Evolutionary conservation across 257 asterid species (phyloP).

Genomic region (Voacanga thouarsii): DNA sequence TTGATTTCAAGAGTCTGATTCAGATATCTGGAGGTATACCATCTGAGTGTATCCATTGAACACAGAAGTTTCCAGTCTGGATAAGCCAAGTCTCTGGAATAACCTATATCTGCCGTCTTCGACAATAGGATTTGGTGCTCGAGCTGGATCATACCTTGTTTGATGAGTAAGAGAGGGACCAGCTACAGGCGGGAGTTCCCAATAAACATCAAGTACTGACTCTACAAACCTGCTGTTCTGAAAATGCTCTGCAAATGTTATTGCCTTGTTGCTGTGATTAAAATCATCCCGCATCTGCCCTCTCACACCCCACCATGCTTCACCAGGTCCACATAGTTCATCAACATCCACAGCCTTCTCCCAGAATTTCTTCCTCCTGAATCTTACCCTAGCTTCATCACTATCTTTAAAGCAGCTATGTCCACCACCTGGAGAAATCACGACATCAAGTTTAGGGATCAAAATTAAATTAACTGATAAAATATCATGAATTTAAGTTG

Average conservation of each 20-base stretch:
- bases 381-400: constrained; percentile 87
- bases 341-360: constrained; percentile 77
- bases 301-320: constrained; percentile 98
- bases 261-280: constrained; percentile 81
- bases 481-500: background rate
- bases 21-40: constrained; percentile 88
- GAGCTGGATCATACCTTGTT: constrained; percentile 93
- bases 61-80: constrained; percentile 62
- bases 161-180: constrained; percentile 98
- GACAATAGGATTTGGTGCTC: constrained; percentile 65
- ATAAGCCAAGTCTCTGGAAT: constrained; percentile 67
- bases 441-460: background rate
- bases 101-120: constrained; percentile 84
- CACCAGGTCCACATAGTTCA: constrained; percentile 91
- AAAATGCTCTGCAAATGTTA: constrained; percentile 59
- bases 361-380: constrained; percentile 78
- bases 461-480: background rate
- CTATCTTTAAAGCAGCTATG: constrained; percentile 93
- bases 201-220: constrained; percentile 75
- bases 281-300: constrained; percentile 92
- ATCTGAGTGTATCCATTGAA: constrained; percentile 98
- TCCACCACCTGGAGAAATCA: constrained; percentile 68
- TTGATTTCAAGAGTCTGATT: constrained; percentile 27
- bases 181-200: constrained; percentile 98
- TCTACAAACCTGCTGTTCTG: constrained; percentile 86